A percentile compares a stretch with the other conserved stretches of the same genome.
These are phyloP conservation scores for Myriosclerotinia scirpicola DNA, from an alignment of 2,329 filamentous ascomycete species.

Conservation along the genomic window DNA sequence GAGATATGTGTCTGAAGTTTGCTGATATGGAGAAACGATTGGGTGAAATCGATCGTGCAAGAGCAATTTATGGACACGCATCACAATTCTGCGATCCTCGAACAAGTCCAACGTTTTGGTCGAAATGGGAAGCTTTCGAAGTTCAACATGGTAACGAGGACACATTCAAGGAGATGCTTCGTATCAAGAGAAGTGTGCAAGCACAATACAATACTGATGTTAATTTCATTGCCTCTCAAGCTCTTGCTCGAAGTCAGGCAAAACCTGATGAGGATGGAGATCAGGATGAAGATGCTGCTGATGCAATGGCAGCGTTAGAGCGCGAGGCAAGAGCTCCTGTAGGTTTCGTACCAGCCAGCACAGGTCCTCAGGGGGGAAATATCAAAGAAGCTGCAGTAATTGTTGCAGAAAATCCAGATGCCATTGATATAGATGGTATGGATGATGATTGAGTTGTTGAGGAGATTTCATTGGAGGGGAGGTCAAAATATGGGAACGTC, in stretches of 20 bases:
- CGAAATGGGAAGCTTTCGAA: slow-evolving; percentile 96
- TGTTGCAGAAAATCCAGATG: slow-evolving; percentile 71
- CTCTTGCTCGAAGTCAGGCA: slow-evolving; percentile 76
- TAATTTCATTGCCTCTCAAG: slow-evolving; percentile 96
- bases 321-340: slow-evolving; percentile 82
- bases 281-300: slow-evolving; percentile 53
- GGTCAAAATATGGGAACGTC: slow-evolving; percentile 17
- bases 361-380: slow-evolving; percentile 65
- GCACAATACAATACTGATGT: slow-evolving; percentile 99
- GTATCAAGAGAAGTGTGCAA: slow-evolving; percentile 95
- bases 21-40: slow-evolving; percentile 92
- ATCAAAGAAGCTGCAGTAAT: slow-evolving; percentile 44
- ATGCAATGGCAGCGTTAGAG: slow-evolving; percentile 89
- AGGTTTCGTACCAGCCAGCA: slow-evolving; percentile 88
- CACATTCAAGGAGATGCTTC: slow-evolving; percentile 98
- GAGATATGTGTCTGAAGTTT: slow-evolving; percentile 98
- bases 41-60: slow-evolving; percentile 90
- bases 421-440: slow-evolving; percentile 72
- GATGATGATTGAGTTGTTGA: slow-evolving; percentile 29
- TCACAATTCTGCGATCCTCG: slow-evolving; percentile 97
- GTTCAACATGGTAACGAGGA: slow-evolving; percentile 98
- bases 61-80: slow-evolving; percentile 94
- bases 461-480: slow-evolving; percentile 8
- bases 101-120: slow-evolving; percentile 88
- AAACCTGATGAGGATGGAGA: slow-evolving; percentile 47